Evolutionary conservation across 495 filamentous ascomycete species (phyloP).

Genomic region (Aspergillus asperescens): DNA sequence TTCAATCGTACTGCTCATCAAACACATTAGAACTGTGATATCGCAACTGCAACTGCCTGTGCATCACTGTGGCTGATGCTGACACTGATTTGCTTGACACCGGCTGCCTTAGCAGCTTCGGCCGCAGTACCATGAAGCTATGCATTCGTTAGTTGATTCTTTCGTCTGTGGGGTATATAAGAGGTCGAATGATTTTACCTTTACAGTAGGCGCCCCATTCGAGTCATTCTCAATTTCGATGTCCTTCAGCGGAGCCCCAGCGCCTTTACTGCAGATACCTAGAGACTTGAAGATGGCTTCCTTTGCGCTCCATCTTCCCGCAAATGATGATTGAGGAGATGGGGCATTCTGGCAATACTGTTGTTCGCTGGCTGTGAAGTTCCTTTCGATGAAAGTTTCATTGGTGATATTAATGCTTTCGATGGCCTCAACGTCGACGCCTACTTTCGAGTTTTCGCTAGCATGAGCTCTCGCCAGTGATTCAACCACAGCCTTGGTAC

Average conservation of each 20-base stretch:
- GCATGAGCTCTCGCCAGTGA: conserved; percentile 68
- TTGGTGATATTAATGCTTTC: conserved; percentile 83
- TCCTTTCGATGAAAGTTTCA: conserved; percentile 88
- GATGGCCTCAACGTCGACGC: conserved; percentile 87
- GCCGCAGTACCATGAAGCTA: conserved; percentile 79
- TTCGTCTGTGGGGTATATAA: background rate
- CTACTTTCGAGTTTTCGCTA: conserved; percentile 71
- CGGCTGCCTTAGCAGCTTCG: conserved; percentile 71
- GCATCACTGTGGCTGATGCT: conserved; percentile 92
- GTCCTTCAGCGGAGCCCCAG: conserved; percentile 82
- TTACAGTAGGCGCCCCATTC: conserved; percentile 75
- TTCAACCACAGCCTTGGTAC: conserved; percentile 73
- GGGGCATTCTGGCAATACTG: conserved; percentile 77
- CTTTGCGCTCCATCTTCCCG: conserved; percentile 93
- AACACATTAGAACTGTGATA: conserved; percentile 59
- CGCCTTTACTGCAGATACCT: conserved; percentile 81
- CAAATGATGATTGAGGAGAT: conserved; percentile 75
- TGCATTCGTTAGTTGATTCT: conserved; percentile 44
- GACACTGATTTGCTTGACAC: conserved; percentile 79
- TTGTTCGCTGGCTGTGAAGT: conserved; percentile 81
- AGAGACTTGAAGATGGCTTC: conserved; percentile 98
- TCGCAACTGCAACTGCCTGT: conserved; percentile 89
- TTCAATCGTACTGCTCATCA: conserved; percentile 10
- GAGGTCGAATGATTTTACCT: conserved; percentile 53
- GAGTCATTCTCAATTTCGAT: conserved; percentile 85